These are phyloP conservation scores for Nothophytophthora sp. DNA, from an alignment of 352 stramenopile species.

Conservation along the genomic window DNA sequence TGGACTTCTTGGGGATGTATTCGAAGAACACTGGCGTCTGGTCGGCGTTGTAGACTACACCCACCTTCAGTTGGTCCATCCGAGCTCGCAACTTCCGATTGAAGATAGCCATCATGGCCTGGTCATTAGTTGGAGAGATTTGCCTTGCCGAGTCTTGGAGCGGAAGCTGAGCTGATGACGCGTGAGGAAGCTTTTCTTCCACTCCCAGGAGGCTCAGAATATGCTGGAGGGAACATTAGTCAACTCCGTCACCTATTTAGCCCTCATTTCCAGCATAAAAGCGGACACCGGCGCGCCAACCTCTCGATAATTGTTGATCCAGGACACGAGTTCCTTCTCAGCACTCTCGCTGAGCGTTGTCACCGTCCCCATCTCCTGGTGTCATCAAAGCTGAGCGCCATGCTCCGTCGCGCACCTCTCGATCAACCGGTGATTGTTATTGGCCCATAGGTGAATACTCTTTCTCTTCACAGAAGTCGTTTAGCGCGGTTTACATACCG, in stretches of 20 bases:
- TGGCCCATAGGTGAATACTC: too few species aligned
- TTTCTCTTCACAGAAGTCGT: too few species aligned
- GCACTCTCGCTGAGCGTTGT: neutral
- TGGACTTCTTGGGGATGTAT: slow-evolving; percentile 20
- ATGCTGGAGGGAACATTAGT: neutral
- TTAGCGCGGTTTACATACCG: too few species aligned
- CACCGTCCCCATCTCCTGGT: too few species aligned
- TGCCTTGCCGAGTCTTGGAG: neutral
- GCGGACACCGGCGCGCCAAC: neutral
- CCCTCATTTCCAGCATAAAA: neutral
- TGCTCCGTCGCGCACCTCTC: too few species aligned
- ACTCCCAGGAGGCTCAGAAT: neutral
- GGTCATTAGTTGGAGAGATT: neutral
- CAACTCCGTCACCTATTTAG: neutral
- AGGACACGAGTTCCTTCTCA: neutral
- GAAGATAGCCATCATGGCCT: neutral
- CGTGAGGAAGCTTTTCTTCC: neutral
- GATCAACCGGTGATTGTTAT: too few species aligned
- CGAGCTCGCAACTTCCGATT: neutral
- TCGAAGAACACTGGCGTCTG: slow-evolving; percentile 20
- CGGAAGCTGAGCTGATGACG: neutral
- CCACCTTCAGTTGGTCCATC: neutral
- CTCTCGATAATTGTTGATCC: neutral
- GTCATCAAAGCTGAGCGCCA: too few species aligned
- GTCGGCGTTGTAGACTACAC: slow-evolving; percentile 14